A percentile compares a stretch with the other conserved stretches of the same genome.
Conservation (phyloP, 495 filamentous ascomycete species). For the Neurospora sp. region DNA sequence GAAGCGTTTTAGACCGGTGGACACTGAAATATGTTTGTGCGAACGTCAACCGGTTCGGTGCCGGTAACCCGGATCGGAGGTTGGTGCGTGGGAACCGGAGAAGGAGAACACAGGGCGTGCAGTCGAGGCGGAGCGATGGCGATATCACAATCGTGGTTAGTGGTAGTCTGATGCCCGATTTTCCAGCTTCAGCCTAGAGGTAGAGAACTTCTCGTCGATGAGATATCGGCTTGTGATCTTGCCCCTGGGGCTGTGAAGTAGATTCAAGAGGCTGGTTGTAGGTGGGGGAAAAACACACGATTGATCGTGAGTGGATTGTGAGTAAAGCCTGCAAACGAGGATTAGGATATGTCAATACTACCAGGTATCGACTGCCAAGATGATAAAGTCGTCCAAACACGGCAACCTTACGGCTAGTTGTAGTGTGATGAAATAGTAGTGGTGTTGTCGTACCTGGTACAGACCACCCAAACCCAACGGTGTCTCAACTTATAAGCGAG, state of each 20-base stretch:
- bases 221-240: background rate
- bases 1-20: background rate
- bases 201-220: background rate
- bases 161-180: background rate
- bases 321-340: background rate
- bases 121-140: background rate
- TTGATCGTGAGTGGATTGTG: background rate
- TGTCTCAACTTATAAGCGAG: background rate
- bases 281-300: background rate
- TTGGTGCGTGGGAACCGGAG: background rate
- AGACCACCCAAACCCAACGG: background rate
- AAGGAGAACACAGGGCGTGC: background rate
- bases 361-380: background rate
- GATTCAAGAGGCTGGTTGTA: background rate
- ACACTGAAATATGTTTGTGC: background rate
- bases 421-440: background rate
- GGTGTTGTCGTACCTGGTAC: background rate
- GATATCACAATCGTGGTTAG: background rate
- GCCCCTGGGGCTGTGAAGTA: background rate
- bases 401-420: background rate
- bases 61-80: background rate
- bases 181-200: background rate
- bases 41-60: background rate
- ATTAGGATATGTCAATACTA: background rate
- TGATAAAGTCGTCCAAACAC: background rate